A percentile compares a stretch with the other conserved stretches of the same genome.
Evolutionary conservation across 495 filamentous ascomycete species (phyloP).

Genomic region (Podospora tetraspora): DNA sequence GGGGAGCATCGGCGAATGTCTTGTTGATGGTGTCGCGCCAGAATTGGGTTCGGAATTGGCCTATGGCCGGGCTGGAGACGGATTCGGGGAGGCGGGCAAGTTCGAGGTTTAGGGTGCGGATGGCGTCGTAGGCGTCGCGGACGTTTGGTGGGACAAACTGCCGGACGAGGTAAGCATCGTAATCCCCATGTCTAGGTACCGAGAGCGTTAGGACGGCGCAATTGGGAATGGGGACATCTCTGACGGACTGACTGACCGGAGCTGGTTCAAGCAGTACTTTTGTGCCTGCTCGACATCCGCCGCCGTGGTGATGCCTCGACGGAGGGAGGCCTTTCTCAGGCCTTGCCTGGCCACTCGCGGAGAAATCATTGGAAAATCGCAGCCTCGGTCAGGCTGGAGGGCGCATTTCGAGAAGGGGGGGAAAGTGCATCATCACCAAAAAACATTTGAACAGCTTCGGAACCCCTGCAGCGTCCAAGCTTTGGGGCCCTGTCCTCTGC

Average conservation of each 20-base stretch:
- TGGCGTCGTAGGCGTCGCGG: slow-evolving; percentile 78
- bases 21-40: slow-evolving; percentile 81
- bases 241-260: slow-evolving; percentile 38
- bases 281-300: slow-evolving; percentile 42
- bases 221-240: neutral
- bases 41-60: slow-evolving; percentile 85
- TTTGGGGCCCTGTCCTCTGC: neutral
- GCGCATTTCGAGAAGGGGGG: neutral
- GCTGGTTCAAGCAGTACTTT: slow-evolving; percentile 45
- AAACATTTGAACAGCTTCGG: neutral
- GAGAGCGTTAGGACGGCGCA: neutral
- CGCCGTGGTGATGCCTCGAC: slow-evolving; percentile 20
- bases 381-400: neutral
- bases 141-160: slow-evolving; percentile 69
- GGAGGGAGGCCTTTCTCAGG: slow-evolving; percentile 18
- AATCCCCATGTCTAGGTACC: slow-evolving; percentile 53
- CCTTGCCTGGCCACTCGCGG: slow-evolving; percentile 12
- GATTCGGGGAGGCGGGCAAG: slow-evolving; percentile 82
- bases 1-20: slow-evolving; percentile 64
- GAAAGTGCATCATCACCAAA: neutral
- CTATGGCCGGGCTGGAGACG: slow-evolving; percentile 74
- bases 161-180: slow-evolving; percentile 78
- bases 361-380: slow-evolving; percentile 17
- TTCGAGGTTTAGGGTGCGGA: slow-evolving; percentile 90
- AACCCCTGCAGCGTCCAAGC: neutral